Evolutionary conservation across 2,329 filamentous ascomycete species (phyloP), one percentile per base, ranked within the genome.

Genomic region (Gliomastix tumulicola): DNA sequence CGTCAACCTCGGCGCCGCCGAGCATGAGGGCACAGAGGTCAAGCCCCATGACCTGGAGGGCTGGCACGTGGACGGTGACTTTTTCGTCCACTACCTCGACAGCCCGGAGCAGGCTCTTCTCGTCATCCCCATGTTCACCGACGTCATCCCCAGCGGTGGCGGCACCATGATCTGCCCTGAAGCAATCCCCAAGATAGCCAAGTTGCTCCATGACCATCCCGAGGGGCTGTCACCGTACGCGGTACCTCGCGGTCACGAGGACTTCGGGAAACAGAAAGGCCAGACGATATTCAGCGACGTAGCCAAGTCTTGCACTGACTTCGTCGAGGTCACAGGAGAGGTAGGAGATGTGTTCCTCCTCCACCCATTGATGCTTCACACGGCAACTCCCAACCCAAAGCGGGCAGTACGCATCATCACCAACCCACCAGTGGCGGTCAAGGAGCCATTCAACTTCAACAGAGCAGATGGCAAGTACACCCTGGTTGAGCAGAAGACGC

Each of bases 61-160:
- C 17, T 85, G 81, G 80, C 81, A 84, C 53, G 76, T 82, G 15
- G 80, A 84, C 55, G 80, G 81, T 6, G 80, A 85, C 46, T 84
- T 83, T 55, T 85, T 85, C 52, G 68, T 81, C 6, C 81, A 85
- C 59, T 86, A 79, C 45, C 70, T 86, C 23, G 81, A 85, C 51
- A 80, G 74, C 16, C 75, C 75, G 1, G 82, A 86, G 59, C 82
- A 86, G 54, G 82, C 67, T 0, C 57, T 85, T 12, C 64, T 85
- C 2, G 77, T 84, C 11, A 83, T 82, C 28, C 80, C 81, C 2
- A 55, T 84, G 6, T 85, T 80, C 59, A 77, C 68, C 1, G 79
- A 84, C 49, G 74, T 85, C 35, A 57, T 62, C 8, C 56, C 71
- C 1, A 65, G 68, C 22, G 79, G 76, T 6, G 82, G 82, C 19